Conservation (phyloP, 306 rosid species). For the Dicorynia guianensis region DNA sequence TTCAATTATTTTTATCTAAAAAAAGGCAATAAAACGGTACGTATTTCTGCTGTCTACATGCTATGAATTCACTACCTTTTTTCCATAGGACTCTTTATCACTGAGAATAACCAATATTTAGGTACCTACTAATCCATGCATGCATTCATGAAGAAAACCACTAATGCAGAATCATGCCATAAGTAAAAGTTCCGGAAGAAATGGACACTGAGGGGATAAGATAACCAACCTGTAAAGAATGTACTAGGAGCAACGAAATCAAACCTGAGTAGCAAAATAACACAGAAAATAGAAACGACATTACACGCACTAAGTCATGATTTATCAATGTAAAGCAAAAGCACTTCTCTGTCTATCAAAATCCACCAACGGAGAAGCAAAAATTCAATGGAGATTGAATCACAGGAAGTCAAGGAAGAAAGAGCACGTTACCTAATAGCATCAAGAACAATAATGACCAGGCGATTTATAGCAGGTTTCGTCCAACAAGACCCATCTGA, state of each 20-base stretch:
- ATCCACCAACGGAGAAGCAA: neutral
- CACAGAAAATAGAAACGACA: neutral
- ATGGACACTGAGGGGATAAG: neutral
- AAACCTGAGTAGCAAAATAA: conserved; percentile 56
- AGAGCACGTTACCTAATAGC: conserved; percentile 64
- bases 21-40: neutral
- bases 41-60: neutral
- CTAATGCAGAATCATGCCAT: neutral
- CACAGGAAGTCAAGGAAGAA: neutral
- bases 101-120: neutral
- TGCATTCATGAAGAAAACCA: neutral
- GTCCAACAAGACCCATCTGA: conserved; percentile 67
- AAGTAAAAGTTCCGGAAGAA: neutral
- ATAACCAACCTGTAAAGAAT: conserved; percentile 70
- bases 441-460: conserved; percentile 77
- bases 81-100: neutral
- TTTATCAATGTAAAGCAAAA: neutral
- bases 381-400: neutral
- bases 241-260: conserved; percentile 94
- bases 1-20: too few relatives aligned
- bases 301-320: neutral
- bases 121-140: neutral
- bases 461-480: conserved; percentile 66
- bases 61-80: conserved; percentile 1
- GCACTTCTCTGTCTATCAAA: neutral